phyloP scores from a whole-genome alignment of 345 rosid genomes.

The Kernera saxatilis region DNA sequence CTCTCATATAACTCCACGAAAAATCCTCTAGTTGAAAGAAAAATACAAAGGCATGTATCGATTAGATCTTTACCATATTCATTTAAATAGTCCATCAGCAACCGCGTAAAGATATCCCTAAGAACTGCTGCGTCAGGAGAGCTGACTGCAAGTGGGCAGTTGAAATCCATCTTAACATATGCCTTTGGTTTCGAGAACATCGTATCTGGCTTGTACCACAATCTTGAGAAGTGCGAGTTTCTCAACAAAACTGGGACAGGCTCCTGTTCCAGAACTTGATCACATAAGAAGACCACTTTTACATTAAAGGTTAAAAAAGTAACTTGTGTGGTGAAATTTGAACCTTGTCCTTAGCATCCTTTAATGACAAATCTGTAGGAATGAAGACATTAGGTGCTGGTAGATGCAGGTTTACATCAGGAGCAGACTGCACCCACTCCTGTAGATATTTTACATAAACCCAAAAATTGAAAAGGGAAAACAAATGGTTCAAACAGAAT shows the following conservation, averaged over 20 bases:
- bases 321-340: neutral
- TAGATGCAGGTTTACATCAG: slow-evolving; percentile 61
- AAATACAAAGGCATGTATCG: neutral
- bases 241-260: slow-evolving; percentile 55
- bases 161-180: slow-evolving; percentile 70
- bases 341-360: slow-evolving; percentile 62
- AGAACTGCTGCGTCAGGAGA: slow-evolving; percentile 84
- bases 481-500: neutral
- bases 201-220: slow-evolving; percentile 91
- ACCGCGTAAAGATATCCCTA: slow-evolving; percentile 56
- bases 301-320: neutral
- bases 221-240: slow-evolving; percentile 54
- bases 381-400: slow-evolving; percentile 71
- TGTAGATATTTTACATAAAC: slow-evolving; percentile 33
- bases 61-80: slow-evolving; percentile 68
- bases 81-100: slow-evolving; percentile 88
- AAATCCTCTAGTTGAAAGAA: neutral
- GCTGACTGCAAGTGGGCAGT: slow-evolving; percentile 63
- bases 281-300: slow-evolving; percentile 10
- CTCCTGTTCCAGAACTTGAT: slow-evolving; percentile 43
- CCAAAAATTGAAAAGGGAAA: neutral
- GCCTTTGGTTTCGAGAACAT: slow-evolving; percentile 78
- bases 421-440: slow-evolving; percentile 75
- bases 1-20: neutral
- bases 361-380: slow-evolving; percentile 78